These are phyloP conservation scores for Neoscytalidium dimidiatum DNA, from an alignment of 2,329 filamentous ascomycete species.

Conservation along the genomic window DNA sequence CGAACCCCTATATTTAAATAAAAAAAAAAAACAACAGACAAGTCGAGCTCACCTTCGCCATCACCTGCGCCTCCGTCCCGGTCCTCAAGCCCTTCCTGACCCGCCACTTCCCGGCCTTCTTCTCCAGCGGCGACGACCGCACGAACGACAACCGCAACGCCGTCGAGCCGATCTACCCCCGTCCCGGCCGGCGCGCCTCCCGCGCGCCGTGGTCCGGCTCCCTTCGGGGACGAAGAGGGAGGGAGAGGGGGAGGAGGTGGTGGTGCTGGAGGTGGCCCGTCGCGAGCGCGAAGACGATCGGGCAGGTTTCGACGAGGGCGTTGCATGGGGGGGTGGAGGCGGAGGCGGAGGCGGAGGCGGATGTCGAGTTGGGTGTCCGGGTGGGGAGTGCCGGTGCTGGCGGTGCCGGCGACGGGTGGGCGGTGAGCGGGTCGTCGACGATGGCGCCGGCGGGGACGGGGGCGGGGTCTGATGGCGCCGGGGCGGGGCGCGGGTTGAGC, in stretches of 20 bases:
- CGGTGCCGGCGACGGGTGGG: not conserved
- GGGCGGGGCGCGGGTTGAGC: not conserved
- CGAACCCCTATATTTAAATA: no score
- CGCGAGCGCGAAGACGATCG: not conserved
- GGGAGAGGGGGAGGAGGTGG: not conserved
- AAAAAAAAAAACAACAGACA: not conserved
- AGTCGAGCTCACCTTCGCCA: slow-evolving; percentile 3
- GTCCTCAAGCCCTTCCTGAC: slow-evolving; percentile 5
- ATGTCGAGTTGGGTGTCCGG: not conserved
- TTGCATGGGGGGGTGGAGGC: not conserved
- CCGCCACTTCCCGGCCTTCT: not conserved
- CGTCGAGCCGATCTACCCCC: not conserved
- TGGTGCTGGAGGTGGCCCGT: not conserved
- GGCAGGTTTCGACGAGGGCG: not conserved
- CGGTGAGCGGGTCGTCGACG: not conserved
- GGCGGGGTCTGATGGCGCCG: not conserved
- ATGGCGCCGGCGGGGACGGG: not conserved
- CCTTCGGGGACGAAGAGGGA: not conserved
- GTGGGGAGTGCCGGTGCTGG: not conserved
- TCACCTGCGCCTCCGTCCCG: slow-evolving; percentile 12
- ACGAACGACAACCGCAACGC: not conserved
- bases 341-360: not conserved
- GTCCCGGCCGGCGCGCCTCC: not conserved
- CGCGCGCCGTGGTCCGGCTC: not conserved
- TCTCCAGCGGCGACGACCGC: not conserved